Evolutionary conservation across 768 basidiomycete species (phyloP).

Genomic region (Podaxis rugospora): DNA sequence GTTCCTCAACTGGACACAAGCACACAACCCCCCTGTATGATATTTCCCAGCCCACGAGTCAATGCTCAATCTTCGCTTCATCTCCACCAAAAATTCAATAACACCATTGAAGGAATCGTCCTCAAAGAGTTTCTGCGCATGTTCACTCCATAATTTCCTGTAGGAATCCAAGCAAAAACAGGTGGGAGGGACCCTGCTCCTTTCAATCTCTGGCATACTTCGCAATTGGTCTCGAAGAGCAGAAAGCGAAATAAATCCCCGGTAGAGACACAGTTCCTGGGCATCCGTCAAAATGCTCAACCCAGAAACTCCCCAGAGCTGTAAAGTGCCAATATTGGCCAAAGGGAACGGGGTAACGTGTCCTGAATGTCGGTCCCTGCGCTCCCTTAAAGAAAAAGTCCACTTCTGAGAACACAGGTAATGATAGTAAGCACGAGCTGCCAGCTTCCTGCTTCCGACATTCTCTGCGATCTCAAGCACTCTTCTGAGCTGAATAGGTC

Average conservation of each 20-base stretch:
- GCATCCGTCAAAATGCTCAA: neutral
- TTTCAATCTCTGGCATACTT: neutral
- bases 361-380: neutral
- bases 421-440: neutral
- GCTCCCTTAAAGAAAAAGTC: neutral
- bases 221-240: neutral
- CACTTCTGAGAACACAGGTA: neutral
- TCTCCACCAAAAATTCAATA: neutral
- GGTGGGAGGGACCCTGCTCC: neutral
- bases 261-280: neutral
- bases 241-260: neutral
- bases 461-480: neutral
- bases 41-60: neutral
- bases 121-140: neutral
- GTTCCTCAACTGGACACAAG: neutral
- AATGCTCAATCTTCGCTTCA: neutral
- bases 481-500: neutral
- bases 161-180: neutral
- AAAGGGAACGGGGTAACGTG: neutral
- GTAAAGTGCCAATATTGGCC: neutral
- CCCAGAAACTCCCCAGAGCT: neutral
- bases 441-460: neutral
- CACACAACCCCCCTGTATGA: neutral
- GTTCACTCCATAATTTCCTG: neutral
- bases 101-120: neutral